Percentiles rank a stretch among this genome's conserved stretches.
These are phyloP conservation scores for Aspergillus sp. DNA, from an alignment of 2,329 filamentous ascomycete species.

Conservation along the genomic window DNA sequence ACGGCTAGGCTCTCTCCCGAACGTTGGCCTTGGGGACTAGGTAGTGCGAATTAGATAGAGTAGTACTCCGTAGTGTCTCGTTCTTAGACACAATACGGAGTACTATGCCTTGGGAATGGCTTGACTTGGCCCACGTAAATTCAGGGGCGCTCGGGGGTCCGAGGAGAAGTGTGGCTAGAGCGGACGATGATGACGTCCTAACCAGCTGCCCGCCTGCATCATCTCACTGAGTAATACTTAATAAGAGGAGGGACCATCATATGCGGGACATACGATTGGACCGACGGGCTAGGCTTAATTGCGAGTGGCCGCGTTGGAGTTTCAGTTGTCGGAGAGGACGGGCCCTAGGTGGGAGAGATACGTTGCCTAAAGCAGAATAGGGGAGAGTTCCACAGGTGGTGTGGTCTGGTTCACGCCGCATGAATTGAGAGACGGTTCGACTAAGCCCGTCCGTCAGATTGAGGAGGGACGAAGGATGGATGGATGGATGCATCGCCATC, in stretches of 20 bases:
- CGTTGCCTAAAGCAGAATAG: constrained; percentile 5
- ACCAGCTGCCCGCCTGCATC: not conserved
- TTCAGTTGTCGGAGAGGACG: constrained; percentile 3
- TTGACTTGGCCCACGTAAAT: constrained; percentile 5
- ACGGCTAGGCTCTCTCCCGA: constrained; percentile 13
- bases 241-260: not conserved
- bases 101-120: not conserved
- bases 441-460: constrained; percentile 1
- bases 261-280: constrained; percentile 4
- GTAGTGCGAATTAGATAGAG: not conserved
- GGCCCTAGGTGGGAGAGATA: not conserved
- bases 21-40: not conserved
- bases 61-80: not conserved
- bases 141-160: constrained; percentile 8
- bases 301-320: constrained; percentile 4
- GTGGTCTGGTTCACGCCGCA: not conserved
- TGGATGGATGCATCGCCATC: not conserved
- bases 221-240: not conserved
- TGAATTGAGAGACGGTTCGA: not conserved
- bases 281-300: constrained; percentile 2
- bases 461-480: not conserved
- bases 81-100: not conserved
- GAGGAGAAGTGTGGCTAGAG: constrained; percentile 5
- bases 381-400: constrained; percentile 1
- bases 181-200: constrained; percentile 3